Conservation (phyloP, 129 eudicot genomes). For the Tagetes patula region DNA sequence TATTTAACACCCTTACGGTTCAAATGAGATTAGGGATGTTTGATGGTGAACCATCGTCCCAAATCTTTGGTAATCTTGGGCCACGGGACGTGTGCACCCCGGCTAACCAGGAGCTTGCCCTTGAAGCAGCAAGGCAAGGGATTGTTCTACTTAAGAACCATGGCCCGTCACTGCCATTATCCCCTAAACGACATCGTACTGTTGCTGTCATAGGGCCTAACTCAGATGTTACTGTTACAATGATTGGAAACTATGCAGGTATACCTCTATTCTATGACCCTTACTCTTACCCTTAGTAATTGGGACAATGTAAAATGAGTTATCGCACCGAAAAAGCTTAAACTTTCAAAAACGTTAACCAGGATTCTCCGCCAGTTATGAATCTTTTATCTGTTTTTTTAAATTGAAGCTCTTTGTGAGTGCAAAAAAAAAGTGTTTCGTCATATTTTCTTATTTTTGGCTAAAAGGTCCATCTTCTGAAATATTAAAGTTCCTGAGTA, state of each 20-base stretch:
- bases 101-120: conserved; percentile 68
- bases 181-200: conserved; percentile 54
- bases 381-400: too few species aligned
- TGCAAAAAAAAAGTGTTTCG: too few species aligned
- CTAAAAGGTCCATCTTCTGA: too few species aligned
- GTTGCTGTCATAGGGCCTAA: conserved; percentile 93
- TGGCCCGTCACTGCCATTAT: conserved; percentile 67
- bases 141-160: conserved; percentile 77
- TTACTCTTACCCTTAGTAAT: neutral
- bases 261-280: neutral
- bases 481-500: too few species aligned
- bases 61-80: conserved; percentile 69
- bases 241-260: conserved; percentile 96
- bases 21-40: conserved; percentile 96
- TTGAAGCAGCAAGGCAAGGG: conserved; percentile 92
- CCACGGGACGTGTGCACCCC: conserved; percentile 75
- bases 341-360: too few species aligned
- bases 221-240: conserved; percentile 72
- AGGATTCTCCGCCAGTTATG: too few species aligned
- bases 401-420: too few species aligned
- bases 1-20: conserved; percentile 56
- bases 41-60: conserved; percentile 72
- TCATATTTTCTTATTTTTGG: too few species aligned
- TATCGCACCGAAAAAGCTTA: neutral
- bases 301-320: neutral